Evolutionary conservation across 2,329 filamentous ascomycete species (phyloP), one percentile per base, ranked within the genome.

Genomic region (Claviceps digitariae): DNA sequence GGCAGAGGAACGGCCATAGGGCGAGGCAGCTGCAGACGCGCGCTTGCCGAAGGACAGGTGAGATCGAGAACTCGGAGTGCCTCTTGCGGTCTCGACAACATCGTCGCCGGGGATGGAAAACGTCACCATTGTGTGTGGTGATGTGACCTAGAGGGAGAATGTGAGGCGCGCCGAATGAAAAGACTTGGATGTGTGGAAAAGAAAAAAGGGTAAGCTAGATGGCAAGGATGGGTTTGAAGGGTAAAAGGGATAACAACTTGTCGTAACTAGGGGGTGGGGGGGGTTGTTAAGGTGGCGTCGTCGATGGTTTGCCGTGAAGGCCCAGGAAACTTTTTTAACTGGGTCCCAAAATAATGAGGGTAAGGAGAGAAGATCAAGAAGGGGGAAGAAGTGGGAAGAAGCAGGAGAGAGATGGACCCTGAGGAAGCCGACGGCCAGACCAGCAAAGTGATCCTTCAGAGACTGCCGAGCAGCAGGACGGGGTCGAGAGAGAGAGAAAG

Each of bases 11-110:
- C 55, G 50, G 51, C 51, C 57, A 49, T 61, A 66, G 12, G 69
- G 69, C n/a, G 70, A 71, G 27, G 67, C 66, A 54, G 66, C 65
- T 52, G 66, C 65, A 56, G 67, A 69, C 56, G 62, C 62, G 59
- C 71, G 72, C 61, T 69, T 73, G 55, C 71, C 69, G 58, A 74
- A 74, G 29, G 70, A 69, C 52, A 74, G 63, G 51, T 66, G 66
- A 52, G 71, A 66, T 50, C 69, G 69, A 53, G 70, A 62, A 51
- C 63, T 63, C 43, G 71, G 70, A 25, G 70, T 72, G 61, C 63
- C 61, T 52, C 61, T 64, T 52, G 55, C 58, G 58, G 29, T 61
- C 27, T 62, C 61, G 60, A 57, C 61, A 54, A 68, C 63, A 47
- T 58, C 62, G 49, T 71, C 68, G 59, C 63, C 65, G 34, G 68